Evolutionary conservation across 2,329 filamentous ascomycete species (phyloP), one percentile per base, ranked within the genome.

Genomic region (Aspergillus novofumigatus): DNA sequence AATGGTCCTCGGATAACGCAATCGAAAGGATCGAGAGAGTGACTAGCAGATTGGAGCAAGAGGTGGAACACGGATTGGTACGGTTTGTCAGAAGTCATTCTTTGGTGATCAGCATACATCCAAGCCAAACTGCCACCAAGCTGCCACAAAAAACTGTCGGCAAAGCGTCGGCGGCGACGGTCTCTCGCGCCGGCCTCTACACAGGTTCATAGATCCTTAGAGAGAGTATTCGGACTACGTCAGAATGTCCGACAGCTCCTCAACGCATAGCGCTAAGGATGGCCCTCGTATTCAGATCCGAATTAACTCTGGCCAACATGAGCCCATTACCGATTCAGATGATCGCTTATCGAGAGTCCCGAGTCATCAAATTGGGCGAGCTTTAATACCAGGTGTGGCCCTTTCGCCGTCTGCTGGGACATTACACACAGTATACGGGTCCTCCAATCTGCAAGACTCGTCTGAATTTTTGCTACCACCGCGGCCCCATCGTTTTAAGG

Each of bases 201-300:
- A 38, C 32, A 38, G 32, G 32, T 38, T 38, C 14, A 38, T 38
- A 38, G 14, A 38, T 38, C 32, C 32, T 17, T 17, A 35, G 5
- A 35, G 32, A 35, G 32, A 38, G 32, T 38, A 38, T 38, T 17
- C 32, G 14, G 38, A 10, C 51, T 47, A 41, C 38, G n/a, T 26
- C 56, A 60, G 23, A 26, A 63, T 66, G 62, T 49, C 55, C 54
- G 52, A 57, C 17, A 49, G 49, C 20, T 48, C 53, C 4, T 41
- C 54, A 17, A 54, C 54, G 32, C 60, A 29, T 48, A 61, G 35
- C 49, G 59, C 42, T 59, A 65, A 52, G 51, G 62, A 59, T 49
- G 72, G 81, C 60, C 84, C 85, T 62, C 85, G 87, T 62, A 83
- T 88, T 58, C 83, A 84, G 56, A 78, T 88, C 61, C 83, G 84